A percentile compares a stretch with the other conserved stretches of the same genome.
These are phyloP conservation scores for Rhodotorula sp. DNA, from an alignment of 1,284 basidiomycete species.

Conservation along the genomic window DNA sequence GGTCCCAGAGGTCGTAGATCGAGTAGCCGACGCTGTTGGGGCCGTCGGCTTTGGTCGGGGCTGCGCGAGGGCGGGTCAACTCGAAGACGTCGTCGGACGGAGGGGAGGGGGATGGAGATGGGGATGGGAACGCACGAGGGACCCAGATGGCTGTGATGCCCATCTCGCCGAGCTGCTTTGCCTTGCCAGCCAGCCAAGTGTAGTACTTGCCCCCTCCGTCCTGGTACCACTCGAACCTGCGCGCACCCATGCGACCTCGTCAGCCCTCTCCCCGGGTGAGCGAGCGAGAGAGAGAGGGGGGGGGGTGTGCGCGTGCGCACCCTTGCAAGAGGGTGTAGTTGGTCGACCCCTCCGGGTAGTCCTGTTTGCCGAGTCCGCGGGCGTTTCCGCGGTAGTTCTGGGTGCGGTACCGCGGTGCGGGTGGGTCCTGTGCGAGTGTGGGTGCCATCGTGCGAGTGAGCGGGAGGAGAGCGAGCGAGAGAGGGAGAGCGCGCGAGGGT, in stretches of 20 bases:
- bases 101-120: background rate
- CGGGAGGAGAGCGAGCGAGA: background rate
- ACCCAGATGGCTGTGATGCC: slow-evolving; percentile 79
- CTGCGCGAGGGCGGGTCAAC: slow-evolving; percentile 28
- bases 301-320: background rate
- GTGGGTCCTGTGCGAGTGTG: background rate
- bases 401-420: slow-evolving; percentile 20
- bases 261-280: background rate
- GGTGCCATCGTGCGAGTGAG: background rate
- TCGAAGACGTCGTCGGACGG: too few relatives aligned
- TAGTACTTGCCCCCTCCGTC: slow-evolving; percentile 63
- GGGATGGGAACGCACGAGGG: slow-evolving; percentile 49
- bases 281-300: background rate
- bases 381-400: slow-evolving; percentile 29
- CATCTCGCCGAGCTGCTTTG: slow-evolving; percentile 66
- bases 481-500: too few relatives aligned
- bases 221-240: slow-evolving; percentile 48
- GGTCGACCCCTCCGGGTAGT: too few relatives aligned
- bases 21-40: slow-evolving; percentile 52
- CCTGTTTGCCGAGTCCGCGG: slow-evolving; percentile 2
- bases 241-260: background rate
- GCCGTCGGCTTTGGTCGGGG: slow-evolving; percentile 50
- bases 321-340: too few relatives aligned
- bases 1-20: slow-evolving; percentile 47
- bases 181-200: slow-evolving; percentile 71